Percentiles rank a stretch among this genome's conserved stretches.
These are phyloP conservation scores for Syzygium syzygioides DNA, from an alignment of 441 rosid species.

Conservation along the genomic window DNA sequence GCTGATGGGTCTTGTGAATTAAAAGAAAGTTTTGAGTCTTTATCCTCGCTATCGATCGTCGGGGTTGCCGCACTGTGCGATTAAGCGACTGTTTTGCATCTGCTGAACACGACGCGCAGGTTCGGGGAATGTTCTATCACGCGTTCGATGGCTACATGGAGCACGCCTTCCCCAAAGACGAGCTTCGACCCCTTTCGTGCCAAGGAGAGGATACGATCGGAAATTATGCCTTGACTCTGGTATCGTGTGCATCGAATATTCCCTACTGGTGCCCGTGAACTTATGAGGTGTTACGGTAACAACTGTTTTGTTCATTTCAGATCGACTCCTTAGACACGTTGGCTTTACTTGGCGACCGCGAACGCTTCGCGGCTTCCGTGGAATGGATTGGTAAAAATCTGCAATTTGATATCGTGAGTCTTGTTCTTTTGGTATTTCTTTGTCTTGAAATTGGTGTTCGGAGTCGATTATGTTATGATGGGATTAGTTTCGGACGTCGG, in stretches of 20 bases:
- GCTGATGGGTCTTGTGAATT: background rate
- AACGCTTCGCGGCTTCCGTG: slow-evolving; percentile 68
- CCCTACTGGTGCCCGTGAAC: background rate
- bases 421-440: slow-evolving; percentile 14
- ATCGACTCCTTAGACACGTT: slow-evolving; percentile 90
- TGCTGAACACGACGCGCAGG: slow-evolving; percentile 34
- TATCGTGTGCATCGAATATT: slow-evolving; percentile 5
- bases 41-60: background rate
- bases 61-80: background rate
- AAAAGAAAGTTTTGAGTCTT: background rate
- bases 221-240: slow-evolving; percentile 96
- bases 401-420: slow-evolving; percentile 97
- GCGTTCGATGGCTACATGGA: slow-evolving; percentile 97
- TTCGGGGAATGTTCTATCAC: slow-evolving; percentile 96
- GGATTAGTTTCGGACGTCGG: background rate
- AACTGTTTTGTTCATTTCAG: slow-evolving; percentile 31
- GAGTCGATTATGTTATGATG: background rate
- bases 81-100: background rate
- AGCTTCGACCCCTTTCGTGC: slow-evolving; percentile 81
- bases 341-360: slow-evolving; percentile 85
- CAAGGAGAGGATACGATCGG: slow-evolving; percentile 93
- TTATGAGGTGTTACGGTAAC: background rate
- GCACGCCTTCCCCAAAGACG: slow-evolving; percentile 94
- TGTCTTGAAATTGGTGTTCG: background rate
- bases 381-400: slow-evolving; percentile 98